These are phyloP conservation scores for Leptodontidium sp. DNA, from an alignment of 2,329 filamentous ascomycete species.

Conservation along the genomic window DNA sequence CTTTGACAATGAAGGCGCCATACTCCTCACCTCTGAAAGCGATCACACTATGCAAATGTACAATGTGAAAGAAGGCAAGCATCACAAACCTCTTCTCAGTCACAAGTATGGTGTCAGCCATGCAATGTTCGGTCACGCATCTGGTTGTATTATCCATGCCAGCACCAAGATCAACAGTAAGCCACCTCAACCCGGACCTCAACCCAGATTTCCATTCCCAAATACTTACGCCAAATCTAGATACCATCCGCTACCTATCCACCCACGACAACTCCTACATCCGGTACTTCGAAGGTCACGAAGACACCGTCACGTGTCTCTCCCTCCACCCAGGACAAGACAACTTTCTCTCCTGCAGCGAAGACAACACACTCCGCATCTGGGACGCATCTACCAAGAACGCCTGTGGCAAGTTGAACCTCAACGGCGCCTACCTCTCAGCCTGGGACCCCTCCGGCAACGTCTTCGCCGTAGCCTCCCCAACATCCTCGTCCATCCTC, in stretches of 20 bases:
- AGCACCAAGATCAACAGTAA: conserved; percentile 92
- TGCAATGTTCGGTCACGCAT: conserved; percentile 92
- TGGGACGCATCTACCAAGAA: conserved; percentile 84
- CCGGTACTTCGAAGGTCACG: conserved; percentile 94
- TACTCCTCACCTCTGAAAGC: conserved; percentile 88
- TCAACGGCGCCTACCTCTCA: conserved; percentile 82
- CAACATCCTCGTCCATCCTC: conserved; percentile 79
- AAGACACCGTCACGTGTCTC: conserved; percentile 82
- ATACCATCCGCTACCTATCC: conserved; percentile 85
- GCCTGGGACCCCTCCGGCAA: conserved; percentile 93
- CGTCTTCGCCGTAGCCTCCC: conserved; percentile 89
- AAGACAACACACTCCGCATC: conserved; percentile 88
- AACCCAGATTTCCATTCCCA: neutral
- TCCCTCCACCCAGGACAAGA: conserved; percentile 86
- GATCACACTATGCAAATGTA: conserved; percentile 97
- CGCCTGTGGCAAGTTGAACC: conserved; percentile 79
- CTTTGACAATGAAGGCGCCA: conserved; percentile 94
- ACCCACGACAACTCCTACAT: conserved; percentile 97
- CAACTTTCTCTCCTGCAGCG: conserved; percentile 89
- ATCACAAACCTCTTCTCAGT: conserved; percentile 87
- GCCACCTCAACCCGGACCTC: conserved; percentile 31
- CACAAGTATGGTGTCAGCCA: conserved; percentile 98
- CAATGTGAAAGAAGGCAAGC: conserved; percentile 88
- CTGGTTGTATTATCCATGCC: conserved; percentile 87
- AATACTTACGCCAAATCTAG: conserved; percentile 49